phyloP scores from a whole-genome alignment of 441 rosid species.

The Corymbia citriodora region DNA sequence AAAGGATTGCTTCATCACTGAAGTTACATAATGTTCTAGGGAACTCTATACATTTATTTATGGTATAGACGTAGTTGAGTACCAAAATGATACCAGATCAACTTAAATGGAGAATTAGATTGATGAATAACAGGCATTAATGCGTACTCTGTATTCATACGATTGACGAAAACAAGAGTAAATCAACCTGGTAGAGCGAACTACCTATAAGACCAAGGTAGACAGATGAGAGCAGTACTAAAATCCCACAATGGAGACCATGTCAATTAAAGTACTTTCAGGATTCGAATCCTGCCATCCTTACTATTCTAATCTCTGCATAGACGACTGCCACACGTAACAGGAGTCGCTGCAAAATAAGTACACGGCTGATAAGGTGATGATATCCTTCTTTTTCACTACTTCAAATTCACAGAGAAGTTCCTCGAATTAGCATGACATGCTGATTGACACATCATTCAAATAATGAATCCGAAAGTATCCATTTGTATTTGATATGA shows the following conservation, averaged over 20 bases:
- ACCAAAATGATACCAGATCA: background rate
- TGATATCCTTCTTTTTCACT: too few relatives aligned
- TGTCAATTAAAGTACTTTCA: background rate
- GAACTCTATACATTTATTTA: background rate
- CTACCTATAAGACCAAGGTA: background rate
- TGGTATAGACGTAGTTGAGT: background rate
- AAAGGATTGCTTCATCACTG: background rate
- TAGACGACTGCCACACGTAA: background rate
- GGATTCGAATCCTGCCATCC: background rate
- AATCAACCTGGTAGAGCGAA: background rate
- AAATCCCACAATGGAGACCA: background rate
- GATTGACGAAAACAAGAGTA: background rate
- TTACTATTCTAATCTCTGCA: background rate
- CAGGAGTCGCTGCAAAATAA: background rate
- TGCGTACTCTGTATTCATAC: background rate
- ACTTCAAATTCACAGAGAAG: too few relatives aligned
- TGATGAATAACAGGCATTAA: background rate
- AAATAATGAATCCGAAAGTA: too few relatives aligned
- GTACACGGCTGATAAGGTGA: too few relatives aligned
- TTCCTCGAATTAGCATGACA: too few relatives aligned
- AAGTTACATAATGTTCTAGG: background rate
- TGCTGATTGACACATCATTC: too few relatives aligned
- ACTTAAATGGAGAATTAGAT: background rate
- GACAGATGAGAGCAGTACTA: background rate
- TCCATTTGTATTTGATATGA: too few relatives aligned